A percentile compares a stretch with the other conserved stretches of the same genome.
phyloP scores from a whole-genome alignment of 1,284 basidiomycete species.

The Athelia sp. region DNA sequence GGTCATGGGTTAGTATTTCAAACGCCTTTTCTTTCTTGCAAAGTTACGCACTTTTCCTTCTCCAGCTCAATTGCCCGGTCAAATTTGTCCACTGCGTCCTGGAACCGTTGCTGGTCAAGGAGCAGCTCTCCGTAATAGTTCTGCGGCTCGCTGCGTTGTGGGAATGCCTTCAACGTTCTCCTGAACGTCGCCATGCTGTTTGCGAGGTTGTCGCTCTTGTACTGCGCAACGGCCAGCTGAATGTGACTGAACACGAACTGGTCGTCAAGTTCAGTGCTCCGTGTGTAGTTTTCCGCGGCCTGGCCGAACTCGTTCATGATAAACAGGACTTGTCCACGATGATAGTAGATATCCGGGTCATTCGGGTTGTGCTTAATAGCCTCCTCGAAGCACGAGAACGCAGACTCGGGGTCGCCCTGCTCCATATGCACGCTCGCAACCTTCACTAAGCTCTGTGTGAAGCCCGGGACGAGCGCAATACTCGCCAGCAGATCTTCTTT shows the following conservation, averaged over 20 bases:
- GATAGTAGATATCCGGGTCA: conserved; percentile 98
- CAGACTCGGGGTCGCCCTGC: conserved; percentile 73
- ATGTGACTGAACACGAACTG: conserved; percentile 94
- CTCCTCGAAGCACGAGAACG: conserved; percentile 89
- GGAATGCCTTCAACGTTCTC: conserved; percentile 76
- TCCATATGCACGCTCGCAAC: conserved; percentile 99
- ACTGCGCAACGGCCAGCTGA: conserved; percentile 95
- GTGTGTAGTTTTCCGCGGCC: conserved; percentile 88
- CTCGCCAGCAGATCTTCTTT: conserved; percentile 83
- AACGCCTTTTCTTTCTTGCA: too few species aligned
- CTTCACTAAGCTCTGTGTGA: conserved; percentile 94
- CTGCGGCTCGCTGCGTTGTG: conserved; percentile 77
- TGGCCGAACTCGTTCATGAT: conserved; percentile 89
- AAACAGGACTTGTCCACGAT: conserved; percentile 97
- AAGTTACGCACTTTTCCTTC: conserved; percentile 55
- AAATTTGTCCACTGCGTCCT: conserved; percentile 93
- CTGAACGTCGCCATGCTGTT: conserved; percentile 90
- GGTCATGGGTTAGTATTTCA: too few species aligned
- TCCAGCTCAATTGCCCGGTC: conserved; percentile 92
- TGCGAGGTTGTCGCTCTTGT: conserved; percentile 80
- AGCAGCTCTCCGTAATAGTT: conserved; percentile 97
- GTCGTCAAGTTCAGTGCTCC: conserved; percentile 81
- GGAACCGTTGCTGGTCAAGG: conserved; percentile 87
- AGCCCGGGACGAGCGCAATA: conserved; percentile 67
- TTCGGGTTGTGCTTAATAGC: conserved; percentile 81